Conservation (phyloP, 192 early-diverging fungal genomes). For the Coemansia sp. region DNA sequence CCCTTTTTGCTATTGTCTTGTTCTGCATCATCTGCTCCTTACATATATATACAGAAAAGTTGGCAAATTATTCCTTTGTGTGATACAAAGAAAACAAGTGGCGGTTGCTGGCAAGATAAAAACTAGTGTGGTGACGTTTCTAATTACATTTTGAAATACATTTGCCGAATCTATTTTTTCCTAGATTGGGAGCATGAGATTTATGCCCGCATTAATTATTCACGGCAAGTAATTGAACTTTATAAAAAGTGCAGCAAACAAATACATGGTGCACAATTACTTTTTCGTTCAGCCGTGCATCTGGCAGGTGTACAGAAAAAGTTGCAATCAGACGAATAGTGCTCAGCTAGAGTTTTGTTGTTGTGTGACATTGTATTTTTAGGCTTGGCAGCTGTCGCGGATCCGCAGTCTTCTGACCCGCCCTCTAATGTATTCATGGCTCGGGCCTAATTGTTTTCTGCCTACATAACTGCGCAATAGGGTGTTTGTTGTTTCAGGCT, state of each 20-base stretch:
- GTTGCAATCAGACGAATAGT: background rate
- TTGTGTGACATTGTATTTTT: background rate
- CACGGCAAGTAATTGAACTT: background rate
- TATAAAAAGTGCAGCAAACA: background rate
- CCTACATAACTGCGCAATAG: background rate
- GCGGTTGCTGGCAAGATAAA: constrained; percentile 3
- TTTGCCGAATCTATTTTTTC: constrained; percentile 6
- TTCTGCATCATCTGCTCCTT: constrained; percentile 3
- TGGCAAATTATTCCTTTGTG: constrained; percentile 1
- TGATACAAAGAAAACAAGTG: constrained; percentile 1
- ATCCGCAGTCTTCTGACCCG: background rate
- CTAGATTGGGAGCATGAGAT: constrained; percentile 6
- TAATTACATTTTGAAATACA: constrained; percentile 10
- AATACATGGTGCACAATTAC: background rate
- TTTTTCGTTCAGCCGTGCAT: constrained; percentile 1
- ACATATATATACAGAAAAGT: constrained; percentile 1
- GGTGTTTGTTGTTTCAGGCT: background rate
- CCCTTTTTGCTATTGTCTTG: constrained; percentile 1
- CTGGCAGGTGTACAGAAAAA: background rate
- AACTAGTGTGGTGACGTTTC: constrained; percentile 6
- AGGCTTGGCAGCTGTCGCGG: background rate
- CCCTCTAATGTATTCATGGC: background rate
- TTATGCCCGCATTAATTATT: background rate
- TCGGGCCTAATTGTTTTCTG: background rate
- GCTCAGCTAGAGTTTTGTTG: background rate